phyloP scores from a whole-genome alignment of 164 flowering plant species.

The Vitis rotundifolia region DNA sequence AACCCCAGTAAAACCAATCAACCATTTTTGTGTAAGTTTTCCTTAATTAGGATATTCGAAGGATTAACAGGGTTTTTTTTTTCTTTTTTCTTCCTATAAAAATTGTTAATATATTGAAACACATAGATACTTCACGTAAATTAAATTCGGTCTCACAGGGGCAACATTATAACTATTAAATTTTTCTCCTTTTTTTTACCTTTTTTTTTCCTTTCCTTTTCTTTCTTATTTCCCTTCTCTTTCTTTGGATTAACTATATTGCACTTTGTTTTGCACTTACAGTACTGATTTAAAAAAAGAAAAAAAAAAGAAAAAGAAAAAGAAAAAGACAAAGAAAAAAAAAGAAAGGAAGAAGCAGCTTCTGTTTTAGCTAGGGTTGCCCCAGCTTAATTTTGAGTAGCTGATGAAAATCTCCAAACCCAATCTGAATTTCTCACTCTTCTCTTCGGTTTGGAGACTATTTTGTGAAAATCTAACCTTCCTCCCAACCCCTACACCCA shows the following conservation, averaged over 20 bases:
- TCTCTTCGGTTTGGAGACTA: slow-evolving; percentile 10
- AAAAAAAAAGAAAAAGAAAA: background rate
- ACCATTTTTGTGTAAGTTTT: slow-evolving; percentile 3
- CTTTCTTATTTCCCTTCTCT: no score
- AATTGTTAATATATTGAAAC: no score
- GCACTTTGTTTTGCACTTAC: background rate
- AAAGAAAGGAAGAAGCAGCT: background rate
- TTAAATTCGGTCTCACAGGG: no score
- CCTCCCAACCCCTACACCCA: background rate
- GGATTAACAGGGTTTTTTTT: no score
- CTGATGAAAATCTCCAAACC: background rate
- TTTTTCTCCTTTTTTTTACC: no score
- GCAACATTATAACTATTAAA: no score
- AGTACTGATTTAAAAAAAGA: no score
- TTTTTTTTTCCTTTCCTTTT: no score
- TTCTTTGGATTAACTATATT: no score
- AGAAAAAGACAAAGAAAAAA: background rate
- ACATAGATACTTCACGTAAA: no score
- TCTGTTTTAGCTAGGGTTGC: background rate
- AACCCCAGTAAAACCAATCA: slow-evolving; percentile 2
- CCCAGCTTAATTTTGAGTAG: background rate
- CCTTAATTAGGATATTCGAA: background rate
- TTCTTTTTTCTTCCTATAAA: no score
- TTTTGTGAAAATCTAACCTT: background rate
- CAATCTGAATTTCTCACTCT: slow-evolving; percentile 4